Base-by-base conservation (phyloP, 2,329 filamentous ascomycete species). In the Clarireedia monteithiana region DNA sequence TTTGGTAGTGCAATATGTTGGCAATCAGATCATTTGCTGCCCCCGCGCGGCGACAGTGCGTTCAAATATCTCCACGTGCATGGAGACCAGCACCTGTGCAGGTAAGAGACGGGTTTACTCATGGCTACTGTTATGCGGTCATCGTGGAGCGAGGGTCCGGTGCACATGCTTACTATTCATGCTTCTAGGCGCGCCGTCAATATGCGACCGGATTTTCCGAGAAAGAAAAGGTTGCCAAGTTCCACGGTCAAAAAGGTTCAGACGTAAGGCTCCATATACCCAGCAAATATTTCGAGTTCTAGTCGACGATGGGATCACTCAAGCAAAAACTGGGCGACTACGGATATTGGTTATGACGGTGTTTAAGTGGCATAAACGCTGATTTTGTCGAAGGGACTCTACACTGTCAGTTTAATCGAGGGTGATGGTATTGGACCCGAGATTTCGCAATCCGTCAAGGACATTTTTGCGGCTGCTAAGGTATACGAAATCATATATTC, bases 341-440 rank as follows among this genome's bases (percentile, higher is more conserved):
- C 20, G n/a, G 39, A 59, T 20, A 20, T 20, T 20, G 20, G 20
- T 10, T 20, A 10, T 20, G 27, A 1, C 9, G 30, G 12, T 53
- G 47, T n/a, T n/a, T 27, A 42, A 5, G 7, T 46, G 50, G 46
- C 23, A 48, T 9, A 42, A 50, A 26, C n/a, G 52, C 65, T 68
- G 56, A 68, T 53, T 46, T 56, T 42, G 36, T 30, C 40, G 9
- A 68, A 95, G 90, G 94, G 94, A 71, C 94, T 94, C 75, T 99
- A 87, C 82, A 88, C 89, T 57, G 94, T 99, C 70, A 92, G 89
- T 68, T 80, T 99, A 76, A 99, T 99, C 65, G 95, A 99, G 82
- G 94, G 95, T 76, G 95, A 99, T 71, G 94, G 94, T 73, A 99
- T 99, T 73, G 94, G 94, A 60, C 94, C 94, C 63, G 92, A 99